These are phyloP conservation scores for Phanerochaete carnosa DNA, from an alignment of 768 basidiomycete species.

Conservation along the genomic window DNA sequence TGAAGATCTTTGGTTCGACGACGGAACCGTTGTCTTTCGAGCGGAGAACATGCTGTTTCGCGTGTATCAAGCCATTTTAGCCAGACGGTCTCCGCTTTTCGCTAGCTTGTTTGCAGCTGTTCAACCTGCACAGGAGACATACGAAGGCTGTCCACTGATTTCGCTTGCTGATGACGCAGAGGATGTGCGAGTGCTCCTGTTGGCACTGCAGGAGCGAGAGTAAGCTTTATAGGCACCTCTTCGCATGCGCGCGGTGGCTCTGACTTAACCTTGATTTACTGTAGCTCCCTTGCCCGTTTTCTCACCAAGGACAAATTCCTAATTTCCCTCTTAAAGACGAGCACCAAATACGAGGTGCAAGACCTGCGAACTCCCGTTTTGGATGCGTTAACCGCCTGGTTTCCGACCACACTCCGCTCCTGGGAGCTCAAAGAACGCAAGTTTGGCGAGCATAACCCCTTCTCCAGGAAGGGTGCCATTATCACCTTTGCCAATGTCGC, in stretches of 20 bases:
- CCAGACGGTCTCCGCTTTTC: constrained; percentile 66
- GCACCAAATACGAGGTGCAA: neutral
- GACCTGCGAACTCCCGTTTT: no score
- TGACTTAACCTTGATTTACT: neutral
- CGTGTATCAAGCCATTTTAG: constrained; percentile 69
- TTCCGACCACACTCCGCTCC: neutral
- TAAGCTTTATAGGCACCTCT: neutral
- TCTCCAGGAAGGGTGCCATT: neutral
- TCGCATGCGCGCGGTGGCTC: neutral
- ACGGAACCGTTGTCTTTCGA: constrained; percentile 68
- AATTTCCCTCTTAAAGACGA: neutral
- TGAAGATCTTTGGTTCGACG: constrained; percentile 66
- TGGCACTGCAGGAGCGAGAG: neutral
- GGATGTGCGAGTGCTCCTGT: neutral
- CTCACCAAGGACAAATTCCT: neutral
- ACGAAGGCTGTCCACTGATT: neutral
- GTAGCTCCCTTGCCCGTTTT: neutral
- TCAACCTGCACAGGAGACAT: neutral
- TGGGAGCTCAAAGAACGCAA: neutral
- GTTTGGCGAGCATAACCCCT: neutral
- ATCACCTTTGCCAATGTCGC: neutral
- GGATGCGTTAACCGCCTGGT: neutral
- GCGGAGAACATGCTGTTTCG: constrained; percentile 65
- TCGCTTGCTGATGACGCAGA: neutral
- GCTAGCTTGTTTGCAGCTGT: constrained; percentile 56